Evolutionary conservation across 2,329 filamentous ascomycete species (phyloP), one percentile per base, ranked within the genome.

Genomic region (Scedosporium dehoogii): DNA sequence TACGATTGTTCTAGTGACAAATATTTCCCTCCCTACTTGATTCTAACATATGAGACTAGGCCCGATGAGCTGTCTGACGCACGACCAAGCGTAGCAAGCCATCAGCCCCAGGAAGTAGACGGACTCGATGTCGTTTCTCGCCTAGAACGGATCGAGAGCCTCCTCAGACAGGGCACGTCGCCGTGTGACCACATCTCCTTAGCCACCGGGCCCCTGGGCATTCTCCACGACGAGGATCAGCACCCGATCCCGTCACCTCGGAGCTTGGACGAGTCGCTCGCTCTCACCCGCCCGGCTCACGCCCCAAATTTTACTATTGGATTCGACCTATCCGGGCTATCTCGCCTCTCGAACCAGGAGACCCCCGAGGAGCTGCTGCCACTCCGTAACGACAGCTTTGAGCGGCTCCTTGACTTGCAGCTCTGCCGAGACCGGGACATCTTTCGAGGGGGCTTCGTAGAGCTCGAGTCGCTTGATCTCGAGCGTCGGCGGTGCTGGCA

Each of bases 301-400:
- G n/a, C 60, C 18, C 38, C 33, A 9, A 41, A 53, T 4, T 59
- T 62, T 41, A 56, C 51, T 23, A 55, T 64, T 9, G 63, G 63
- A 16, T 63, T 63, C 55, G 55, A 65, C 27, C 42, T 62, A 16
- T 55, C 51, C 44, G 62, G 64, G n/a, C 48, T 65, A 18, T 59
- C 64, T 23, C 60, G 58, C 12, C 61, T 65, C 9, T 51, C 62
- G 18, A 53, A 59, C 25, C 60, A 59, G 6, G 42, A 56, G 5
- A 29, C 42, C 6, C 62, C 56, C 16, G 27, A 51, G 6, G 62
- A 57, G 12, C 59, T 65, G 18, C 7, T 16, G n/a, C 62, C 64
- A 6, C 58, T 65, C 21, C 33, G 25, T 33, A 38, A 9, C n/a
- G 61, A 59, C 38, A n/a, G 14, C 60, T 51, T 58, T 38, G 64